These are phyloP conservation scores for Yamadazyma taylorii DNA, from an alignment of 1,139 yeast genomes.

Conservation along the genomic window DNA sequence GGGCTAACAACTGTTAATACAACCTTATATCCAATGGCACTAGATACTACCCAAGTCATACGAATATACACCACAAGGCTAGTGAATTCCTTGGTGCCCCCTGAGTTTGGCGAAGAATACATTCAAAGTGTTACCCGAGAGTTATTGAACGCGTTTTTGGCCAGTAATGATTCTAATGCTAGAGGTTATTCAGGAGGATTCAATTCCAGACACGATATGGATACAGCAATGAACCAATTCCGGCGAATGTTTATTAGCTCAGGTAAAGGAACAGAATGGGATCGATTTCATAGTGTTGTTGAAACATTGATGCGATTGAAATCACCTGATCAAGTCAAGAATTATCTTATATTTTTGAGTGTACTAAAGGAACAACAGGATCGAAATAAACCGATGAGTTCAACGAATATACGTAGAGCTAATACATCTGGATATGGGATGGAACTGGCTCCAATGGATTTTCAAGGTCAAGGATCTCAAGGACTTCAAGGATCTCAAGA, in stretches of 20 bases:
- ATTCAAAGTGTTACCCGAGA: constrained; percentile 35
- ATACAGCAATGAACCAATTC: constrained; percentile 22
- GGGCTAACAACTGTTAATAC: too few relatives aligned
- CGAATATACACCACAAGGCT: constrained; percentile 37
- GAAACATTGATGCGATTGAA: constrained; percentile 30
- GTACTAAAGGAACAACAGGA: constrained; percentile 14
- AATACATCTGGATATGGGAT: too few relatives aligned
- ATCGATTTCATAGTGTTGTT: constrained; percentile 29
- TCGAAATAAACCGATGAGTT: not conserved
- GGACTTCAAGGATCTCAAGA: too few relatives aligned
- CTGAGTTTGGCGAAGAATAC: constrained; percentile 41
- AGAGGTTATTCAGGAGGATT: not conserved
- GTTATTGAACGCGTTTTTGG: constrained; percentile 17
- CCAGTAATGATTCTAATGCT: constrained; percentile 17
- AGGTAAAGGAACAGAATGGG: constrained; percentile 31
- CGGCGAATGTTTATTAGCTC: constrained; percentile 28
- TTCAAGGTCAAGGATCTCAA: not conserved
- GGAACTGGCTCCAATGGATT: not conserved
- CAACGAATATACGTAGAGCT: too few relatives aligned
- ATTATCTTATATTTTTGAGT: constrained; percentile 37
- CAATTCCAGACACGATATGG: not conserved
- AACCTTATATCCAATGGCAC: constrained; percentile 21
- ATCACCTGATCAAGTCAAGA: constrained; percentile 34
- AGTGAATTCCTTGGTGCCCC: constrained; percentile 40
- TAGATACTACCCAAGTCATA: constrained; percentile 35